phyloP scores from a whole-genome alignment of 441 rosid genomes.

The Hypseocharis bilobata region DNA sequence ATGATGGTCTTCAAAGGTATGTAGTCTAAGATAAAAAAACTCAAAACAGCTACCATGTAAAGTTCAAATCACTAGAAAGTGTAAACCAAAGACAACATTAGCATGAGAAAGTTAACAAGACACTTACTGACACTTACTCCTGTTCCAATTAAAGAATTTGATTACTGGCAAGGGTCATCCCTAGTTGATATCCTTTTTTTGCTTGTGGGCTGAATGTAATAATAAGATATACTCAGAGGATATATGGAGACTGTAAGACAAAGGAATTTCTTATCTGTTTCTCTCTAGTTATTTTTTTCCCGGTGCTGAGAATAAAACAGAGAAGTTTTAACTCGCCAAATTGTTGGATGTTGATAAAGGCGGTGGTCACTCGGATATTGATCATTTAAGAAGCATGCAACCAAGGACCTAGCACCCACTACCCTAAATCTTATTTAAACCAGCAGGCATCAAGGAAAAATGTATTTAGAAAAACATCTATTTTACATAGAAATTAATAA shows the following conservation, averaged over 20 bases:
- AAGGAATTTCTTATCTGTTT: not conserved
- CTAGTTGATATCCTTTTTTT: not conserved
- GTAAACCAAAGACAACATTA: not conserved
- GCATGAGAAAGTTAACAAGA: no score
- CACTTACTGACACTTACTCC: no score
- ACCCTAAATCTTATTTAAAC: not conserved
- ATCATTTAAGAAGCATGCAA: not conserved
- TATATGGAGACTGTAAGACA: not conserved
- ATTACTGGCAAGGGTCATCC: not conserved
- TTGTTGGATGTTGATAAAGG: not conserved
- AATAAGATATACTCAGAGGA: not conserved
- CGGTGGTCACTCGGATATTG: not conserved
- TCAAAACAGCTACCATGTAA: not conserved
- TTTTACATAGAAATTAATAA: not conserved
- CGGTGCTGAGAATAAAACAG: not conserved
- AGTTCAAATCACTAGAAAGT: not conserved
- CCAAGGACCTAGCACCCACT: not conserved
- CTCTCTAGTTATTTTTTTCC: not conserved
- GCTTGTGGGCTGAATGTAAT: not conserved
- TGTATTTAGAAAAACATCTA: not conserved
- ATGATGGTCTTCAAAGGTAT: not conserved
- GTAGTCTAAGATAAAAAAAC: not conserved
- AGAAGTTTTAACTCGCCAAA: not conserved
- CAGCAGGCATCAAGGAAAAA: not conserved
- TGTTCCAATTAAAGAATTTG: no score